A percentile compares a stretch with the other conserved stretches of the same genome.
Conservation (phyloP, 768 basidiomycete species). For the Macrolepiota albuminosa region DNA sequence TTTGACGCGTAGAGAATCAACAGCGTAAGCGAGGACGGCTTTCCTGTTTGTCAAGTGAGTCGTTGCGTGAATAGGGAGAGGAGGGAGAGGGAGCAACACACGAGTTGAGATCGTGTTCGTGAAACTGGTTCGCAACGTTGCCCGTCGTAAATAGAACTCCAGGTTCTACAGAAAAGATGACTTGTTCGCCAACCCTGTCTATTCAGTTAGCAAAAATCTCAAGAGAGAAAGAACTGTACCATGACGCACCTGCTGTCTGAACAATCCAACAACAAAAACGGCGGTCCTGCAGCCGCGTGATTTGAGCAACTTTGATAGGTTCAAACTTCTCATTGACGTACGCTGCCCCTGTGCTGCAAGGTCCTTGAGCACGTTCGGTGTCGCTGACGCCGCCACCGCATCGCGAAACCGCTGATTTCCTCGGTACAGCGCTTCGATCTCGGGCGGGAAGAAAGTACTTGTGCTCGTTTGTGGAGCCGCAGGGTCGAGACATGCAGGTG, state of each 20-base stretch:
- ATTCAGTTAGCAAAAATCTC: neutral
- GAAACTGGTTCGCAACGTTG: conserved; percentile 38
- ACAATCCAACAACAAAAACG: conserved; percentile 36
- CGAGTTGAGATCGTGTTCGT: conserved; percentile 30
- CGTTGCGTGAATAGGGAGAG: neutral
- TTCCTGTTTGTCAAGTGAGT: conserved; percentile 16
- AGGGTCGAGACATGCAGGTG: conserved; percentile 8
- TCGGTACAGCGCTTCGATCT: conserved; percentile 15
- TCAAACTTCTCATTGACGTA: neutral
- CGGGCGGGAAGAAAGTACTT: conserved; percentile 7
- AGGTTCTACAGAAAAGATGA: conserved; percentile 33
- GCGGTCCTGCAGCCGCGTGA: conserved; percentile 18
- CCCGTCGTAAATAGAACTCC: conserved; percentile 34
- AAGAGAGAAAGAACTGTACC: neutral
- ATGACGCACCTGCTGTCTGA: conserved; percentile 27
- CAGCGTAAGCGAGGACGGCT: conserved; percentile 34
- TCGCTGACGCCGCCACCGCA: conserved; percentile 10
- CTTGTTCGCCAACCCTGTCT: conserved; percentile 27
- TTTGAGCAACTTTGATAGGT: neutral
- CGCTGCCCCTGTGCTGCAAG: conserved; percentile 14
- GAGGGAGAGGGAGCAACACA: conserved; percentile 14
- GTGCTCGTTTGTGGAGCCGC: neutral
- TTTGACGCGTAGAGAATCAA: conserved; percentile 29
- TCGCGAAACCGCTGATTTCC: conserved; percentile 16
- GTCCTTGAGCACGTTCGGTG: conserved; percentile 12